Evolutionary conservation across 2,329 filamentous ascomycete genomes (phyloP).

Genomic region (Diaporthe citriasiana): DNA sequence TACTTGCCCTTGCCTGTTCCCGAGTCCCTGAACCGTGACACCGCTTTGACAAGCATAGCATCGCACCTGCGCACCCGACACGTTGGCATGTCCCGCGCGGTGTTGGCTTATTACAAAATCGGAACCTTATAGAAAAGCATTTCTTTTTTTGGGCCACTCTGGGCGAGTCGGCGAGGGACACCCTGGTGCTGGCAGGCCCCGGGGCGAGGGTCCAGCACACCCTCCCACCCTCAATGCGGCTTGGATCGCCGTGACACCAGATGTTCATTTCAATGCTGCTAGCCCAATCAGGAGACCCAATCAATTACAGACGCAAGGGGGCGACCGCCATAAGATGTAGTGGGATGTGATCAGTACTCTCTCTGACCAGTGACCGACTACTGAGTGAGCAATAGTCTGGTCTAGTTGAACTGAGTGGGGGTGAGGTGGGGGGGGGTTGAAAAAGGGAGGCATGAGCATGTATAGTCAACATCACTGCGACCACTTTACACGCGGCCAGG

Average conservation of each 20-base stretch:
- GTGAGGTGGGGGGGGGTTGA: too few relatives aligned
- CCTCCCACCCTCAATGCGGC: slow-evolving; percentile 27
- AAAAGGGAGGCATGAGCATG: slow-evolving; percentile 11
- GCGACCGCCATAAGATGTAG: not conserved
- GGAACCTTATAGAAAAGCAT: slow-evolving; percentile 28
- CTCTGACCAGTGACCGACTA: not conserved
- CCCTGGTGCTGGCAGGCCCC: slow-evolving; percentile 13
- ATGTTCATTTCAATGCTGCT: slow-evolving; percentile 27
- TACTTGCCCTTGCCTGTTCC: not conserved
- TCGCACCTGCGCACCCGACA: not conserved
- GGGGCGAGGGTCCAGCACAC: slow-evolving; percentile 20
- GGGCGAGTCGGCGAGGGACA: slow-evolving; percentile 4
- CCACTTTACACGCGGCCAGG: slow-evolving; percentile 30
- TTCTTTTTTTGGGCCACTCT: slow-evolving; percentile 21
- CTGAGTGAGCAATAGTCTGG: not conserved
- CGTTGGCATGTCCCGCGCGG: slow-evolving; percentile 16
- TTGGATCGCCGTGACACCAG: slow-evolving; percentile 35
- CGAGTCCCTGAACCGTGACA: slow-evolving; percentile 16
- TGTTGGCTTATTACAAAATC: slow-evolving; percentile 17
- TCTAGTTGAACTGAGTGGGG: not conserved
- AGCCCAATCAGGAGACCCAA: slow-evolving; percentile 30
- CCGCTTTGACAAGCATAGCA: slow-evolving; percentile 29
- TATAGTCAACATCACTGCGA: slow-evolving; percentile 26
- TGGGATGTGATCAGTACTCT: slow-evolving; percentile 10
- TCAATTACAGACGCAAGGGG: slow-evolving; percentile 32